phyloP scores from a whole-genome alignment of 2,329 filamentous ascomycete genomes.

The Eurotiales sp. region DNA sequence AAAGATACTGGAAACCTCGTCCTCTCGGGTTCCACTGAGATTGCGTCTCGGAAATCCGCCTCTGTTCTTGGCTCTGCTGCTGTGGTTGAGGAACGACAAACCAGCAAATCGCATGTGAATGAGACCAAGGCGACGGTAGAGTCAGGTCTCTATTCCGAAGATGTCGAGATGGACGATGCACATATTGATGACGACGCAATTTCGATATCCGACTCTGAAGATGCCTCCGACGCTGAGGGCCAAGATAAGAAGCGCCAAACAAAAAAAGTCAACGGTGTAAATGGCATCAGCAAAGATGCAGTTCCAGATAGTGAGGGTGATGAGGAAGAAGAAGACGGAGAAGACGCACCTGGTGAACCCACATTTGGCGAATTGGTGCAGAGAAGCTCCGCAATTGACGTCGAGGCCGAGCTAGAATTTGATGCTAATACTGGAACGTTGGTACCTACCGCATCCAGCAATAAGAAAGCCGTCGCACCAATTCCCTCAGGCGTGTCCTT shows the following conservation, averaged over 20 bases:
- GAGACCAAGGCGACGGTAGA: conserved; percentile 56
- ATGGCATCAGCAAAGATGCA: conserved; percentile 25
- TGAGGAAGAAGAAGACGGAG: conserved; percentile 32
- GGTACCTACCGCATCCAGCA: conserved; percentile 33
- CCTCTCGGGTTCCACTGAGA: conserved; percentile 42
- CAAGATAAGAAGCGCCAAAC: conserved; percentile 3
- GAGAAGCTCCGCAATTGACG: conserved; percentile 68
- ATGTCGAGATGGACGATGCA: conserved; percentile 31
- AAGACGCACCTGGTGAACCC: conserved; percentile 51
- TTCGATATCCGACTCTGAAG: conserved; percentile 26
- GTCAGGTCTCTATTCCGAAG: conserved; percentile 44
- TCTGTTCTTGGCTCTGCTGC: conserved; percentile 45
- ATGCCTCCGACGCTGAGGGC: conserved; percentile 24
- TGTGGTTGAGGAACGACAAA: conserved; percentile 51
- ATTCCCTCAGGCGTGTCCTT: conserved; percentile 74
- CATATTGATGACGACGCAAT: conserved; percentile 21
- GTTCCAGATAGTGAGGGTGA: conserved; percentile 29
- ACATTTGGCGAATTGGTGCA: conserved; percentile 86
- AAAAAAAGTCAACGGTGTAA: conserved; percentile 22
- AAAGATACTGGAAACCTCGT: conserved; percentile 42
- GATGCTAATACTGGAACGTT: conserved; percentile 41
- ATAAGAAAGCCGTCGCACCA: conserved; percentile 45
- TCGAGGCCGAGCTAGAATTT: conserved; percentile 52
- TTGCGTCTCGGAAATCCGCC: conserved; percentile 42
- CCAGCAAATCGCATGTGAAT: conserved; percentile 52